These are phyloP conservation scores for Paramecium sonneborni DNA, from an alignment of 73 alveolate genomes.

Conservation along the genomic window DNA sequence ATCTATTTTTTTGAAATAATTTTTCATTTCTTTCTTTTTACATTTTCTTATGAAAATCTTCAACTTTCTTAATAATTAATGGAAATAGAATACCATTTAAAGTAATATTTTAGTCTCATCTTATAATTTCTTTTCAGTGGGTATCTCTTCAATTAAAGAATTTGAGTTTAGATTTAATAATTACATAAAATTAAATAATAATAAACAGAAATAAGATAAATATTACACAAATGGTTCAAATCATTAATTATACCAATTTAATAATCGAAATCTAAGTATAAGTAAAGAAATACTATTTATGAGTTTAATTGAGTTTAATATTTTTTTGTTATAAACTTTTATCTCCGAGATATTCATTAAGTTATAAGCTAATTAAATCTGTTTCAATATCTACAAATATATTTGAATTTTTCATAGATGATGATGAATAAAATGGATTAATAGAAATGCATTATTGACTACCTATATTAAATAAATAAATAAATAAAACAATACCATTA, in stretches of 20 bases:
- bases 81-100: background rate
- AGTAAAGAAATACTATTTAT: background rate
- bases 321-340: background rate
- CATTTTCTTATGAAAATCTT: background rate
- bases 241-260: background rate
- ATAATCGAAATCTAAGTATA: background rate
- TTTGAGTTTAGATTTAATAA: background rate
- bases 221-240: background rate
- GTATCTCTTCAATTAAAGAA: background rate
- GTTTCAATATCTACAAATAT: background rate
- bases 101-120: background rate
- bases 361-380: background rate
- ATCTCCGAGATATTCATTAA: background rate
- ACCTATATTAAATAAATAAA: background rate
- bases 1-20: background rate
- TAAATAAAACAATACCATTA: background rate
- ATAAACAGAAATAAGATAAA: background rate
- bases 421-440: background rate
- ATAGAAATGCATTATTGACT: background rate
- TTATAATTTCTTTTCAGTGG: background rate
- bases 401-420: background rate
- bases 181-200: background rate
- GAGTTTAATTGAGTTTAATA: background rate
- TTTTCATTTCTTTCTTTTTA: background rate
- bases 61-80: background rate